Percentiles rank a stretch among this genome's conserved stretches.
Conservation (phyloP, 768 basidiomycete genomes). For the Dioszegia aurantiaca region DNA sequence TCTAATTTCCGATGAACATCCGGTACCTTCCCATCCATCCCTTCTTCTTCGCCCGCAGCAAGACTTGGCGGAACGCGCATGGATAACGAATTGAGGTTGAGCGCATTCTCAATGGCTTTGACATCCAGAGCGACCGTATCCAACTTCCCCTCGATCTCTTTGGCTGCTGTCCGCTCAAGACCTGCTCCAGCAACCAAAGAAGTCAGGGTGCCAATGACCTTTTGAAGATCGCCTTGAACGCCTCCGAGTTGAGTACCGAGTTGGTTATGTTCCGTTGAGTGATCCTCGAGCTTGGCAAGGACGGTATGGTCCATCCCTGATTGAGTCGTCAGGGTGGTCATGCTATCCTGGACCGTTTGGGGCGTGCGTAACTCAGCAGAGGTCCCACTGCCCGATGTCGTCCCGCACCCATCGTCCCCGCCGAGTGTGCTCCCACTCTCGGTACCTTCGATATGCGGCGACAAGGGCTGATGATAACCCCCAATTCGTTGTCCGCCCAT, state of each 20-base stretch:
- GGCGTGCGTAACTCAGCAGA: slow-evolving; percentile 21
- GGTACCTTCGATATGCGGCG: slow-evolving; percentile 3
- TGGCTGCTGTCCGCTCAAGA: neutral
- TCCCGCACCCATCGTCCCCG: neutral
- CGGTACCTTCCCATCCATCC: slow-evolving; percentile 13
- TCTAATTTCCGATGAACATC: slow-evolving; percentile 43
- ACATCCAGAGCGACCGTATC: slow-evolving; percentile 35
- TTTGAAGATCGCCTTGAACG: slow-evolving; percentile 27
- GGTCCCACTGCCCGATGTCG: neutral
- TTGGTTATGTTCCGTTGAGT: slow-evolving; percentile 30
- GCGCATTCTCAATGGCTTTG: slow-evolving; percentile 40
- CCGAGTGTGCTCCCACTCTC: neutral
- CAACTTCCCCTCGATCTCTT: slow-evolving; percentile 29
- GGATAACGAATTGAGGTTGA: slow-evolving; percentile 31
- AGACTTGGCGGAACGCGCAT: slow-evolving; percentile 3
- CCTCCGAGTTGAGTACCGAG: slow-evolving; percentile 37
- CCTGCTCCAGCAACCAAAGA: slow-evolving; percentile 13
- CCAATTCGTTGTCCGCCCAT: slow-evolving; percentile 26
- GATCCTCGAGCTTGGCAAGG: slow-evolving; percentile 31
- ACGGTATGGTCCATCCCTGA: slow-evolving; percentile 25
- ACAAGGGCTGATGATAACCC: neutral
- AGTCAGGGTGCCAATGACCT: slow-evolving; percentile 25
- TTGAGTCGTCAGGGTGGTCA: slow-evolving; percentile 8
- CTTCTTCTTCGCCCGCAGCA: neutral
- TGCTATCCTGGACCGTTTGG: slow-evolving; percentile 16